Evolutionary conservation across 352 stramenopile genomes (phyloP).

Genomic region (Pythium aphanidermatum): DNA sequence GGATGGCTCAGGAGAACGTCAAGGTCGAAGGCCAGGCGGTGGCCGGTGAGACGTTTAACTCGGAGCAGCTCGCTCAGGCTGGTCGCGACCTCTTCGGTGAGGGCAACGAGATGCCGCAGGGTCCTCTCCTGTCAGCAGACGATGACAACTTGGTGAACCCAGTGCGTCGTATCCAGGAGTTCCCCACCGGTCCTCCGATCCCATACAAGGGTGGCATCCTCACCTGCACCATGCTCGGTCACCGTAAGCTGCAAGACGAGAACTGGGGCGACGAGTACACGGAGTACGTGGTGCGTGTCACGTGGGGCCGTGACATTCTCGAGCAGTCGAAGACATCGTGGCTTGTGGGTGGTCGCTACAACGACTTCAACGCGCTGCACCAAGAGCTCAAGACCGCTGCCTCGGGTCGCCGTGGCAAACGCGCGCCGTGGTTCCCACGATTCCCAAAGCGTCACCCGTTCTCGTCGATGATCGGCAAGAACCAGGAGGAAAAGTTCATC

Average conservation of each 20-base stretch:
- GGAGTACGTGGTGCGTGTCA: slow-evolving; percentile 84
- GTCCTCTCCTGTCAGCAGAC: slow-evolving; percentile 79
- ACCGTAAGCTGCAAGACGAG: slow-evolving; percentile 85
- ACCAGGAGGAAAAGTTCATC: slow-evolving; percentile 89
- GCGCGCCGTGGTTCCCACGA: slow-evolving; percentile 83
- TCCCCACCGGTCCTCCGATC: slow-evolving; percentile 85
- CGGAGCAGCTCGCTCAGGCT: slow-evolving; percentile 81
- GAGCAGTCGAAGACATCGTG: slow-evolving; percentile 86
- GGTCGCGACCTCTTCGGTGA: slow-evolving; percentile 83
- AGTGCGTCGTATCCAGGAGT: slow-evolving; percentile 84
- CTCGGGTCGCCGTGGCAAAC: slow-evolving; percentile 78
- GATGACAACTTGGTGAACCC: slow-evolving; percentile 85
- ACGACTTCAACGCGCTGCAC: slow-evolving; percentile 88
- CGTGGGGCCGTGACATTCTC: slow-evolving; percentile 83
- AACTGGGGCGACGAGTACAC: slow-evolving; percentile 90
- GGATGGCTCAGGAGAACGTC: slow-evolving; percentile 74
- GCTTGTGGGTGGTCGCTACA: slow-evolving; percentile 85
- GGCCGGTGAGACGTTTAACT: slow-evolving; percentile 58
- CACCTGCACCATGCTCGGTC: slow-evolving; percentile 84
- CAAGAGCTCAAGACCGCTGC: slow-evolving; percentile 84
- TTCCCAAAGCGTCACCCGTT: slow-evolving; percentile 89
- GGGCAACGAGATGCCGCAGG: slow-evolving; percentile 64
- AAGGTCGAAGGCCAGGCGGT: slow-evolving; percentile 75
- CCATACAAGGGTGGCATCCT: slow-evolving; percentile 88
- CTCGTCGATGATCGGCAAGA: slow-evolving; percentile 89